Percentiles rank a stretch among this genome's conserved stretches.
These are phyloP conservation scores for Paramecium bursaria DNA, from an alignment of 73 alveolate genomes.

Conservation along the genomic window DNA sequence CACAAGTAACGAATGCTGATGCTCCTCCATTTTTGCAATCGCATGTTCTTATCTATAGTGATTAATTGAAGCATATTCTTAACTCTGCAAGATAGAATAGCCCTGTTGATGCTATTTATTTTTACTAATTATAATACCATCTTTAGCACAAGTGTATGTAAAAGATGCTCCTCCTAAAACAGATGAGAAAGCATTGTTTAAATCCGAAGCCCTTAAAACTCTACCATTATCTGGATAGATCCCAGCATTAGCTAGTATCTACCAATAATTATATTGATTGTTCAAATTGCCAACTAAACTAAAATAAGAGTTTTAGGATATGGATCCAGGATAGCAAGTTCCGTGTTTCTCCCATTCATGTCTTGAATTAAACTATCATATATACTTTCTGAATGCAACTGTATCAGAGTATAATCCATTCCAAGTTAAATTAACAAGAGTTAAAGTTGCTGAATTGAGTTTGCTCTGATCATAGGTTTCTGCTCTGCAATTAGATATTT, in stretches of 20 bases:
- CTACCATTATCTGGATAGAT: slow-evolving; percentile 37
- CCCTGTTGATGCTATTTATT: slow-evolving; percentile 4
- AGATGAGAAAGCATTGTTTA: slow-evolving; percentile 34
- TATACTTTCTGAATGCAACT: slow-evolving; percentile 48
- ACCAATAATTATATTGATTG: slow-evolving; percentile 45
- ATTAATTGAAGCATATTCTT: slow-evolving; percentile 14
- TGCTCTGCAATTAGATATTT: slow-evolving; percentile 50
- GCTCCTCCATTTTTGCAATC: no score
- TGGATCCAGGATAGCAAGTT: slow-evolving; percentile 61
- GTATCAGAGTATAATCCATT: slow-evolving; percentile 69
- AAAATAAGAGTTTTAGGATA: slow-evolving; percentile 56
- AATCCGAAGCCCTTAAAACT: not conserved
- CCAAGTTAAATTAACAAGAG: slow-evolving; percentile 44
- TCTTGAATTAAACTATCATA: no score
- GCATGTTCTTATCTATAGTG: slow-evolving; percentile 33
- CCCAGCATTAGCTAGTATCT: slow-evolving; percentile 50
- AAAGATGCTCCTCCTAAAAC: not conserved
- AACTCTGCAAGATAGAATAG: not conserved
- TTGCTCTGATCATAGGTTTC: slow-evolving; percentile 51
- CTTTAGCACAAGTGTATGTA: slow-evolving; percentile 42
- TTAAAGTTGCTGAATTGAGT: slow-evolving; percentile 16
- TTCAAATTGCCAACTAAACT: slow-evolving; percentile 40
- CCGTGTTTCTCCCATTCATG: slow-evolving; percentile 73
- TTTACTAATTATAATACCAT: not conserved
- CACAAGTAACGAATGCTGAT: no score